Evolutionary conservation across 2,329 filamentous ascomycete genomes (phyloP).

Genomic region (Aureobasidium sp.): DNA sequence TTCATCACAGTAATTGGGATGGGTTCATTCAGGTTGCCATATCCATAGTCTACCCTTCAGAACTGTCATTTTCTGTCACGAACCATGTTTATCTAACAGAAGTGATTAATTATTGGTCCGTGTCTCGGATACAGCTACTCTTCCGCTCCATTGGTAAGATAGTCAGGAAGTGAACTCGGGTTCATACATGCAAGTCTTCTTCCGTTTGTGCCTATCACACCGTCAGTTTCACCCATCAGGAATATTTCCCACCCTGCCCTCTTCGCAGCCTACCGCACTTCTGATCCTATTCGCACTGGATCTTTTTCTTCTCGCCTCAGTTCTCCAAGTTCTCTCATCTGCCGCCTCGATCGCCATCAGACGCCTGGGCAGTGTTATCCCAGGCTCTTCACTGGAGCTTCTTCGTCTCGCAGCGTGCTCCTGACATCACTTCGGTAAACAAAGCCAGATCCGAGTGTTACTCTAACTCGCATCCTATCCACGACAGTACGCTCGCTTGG

Average conservation of each 20-base stretch:
- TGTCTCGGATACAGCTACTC: not conserved
- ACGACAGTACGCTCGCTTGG: not conserved
- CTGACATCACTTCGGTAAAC: not conserved
- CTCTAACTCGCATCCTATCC: not conserved
- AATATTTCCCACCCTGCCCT: not conserved
- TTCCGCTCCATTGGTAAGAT: not conserved
- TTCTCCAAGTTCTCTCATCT: not conserved
- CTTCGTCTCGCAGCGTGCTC: not conserved
- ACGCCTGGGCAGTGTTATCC: not conserved
- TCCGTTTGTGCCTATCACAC: not conserved
- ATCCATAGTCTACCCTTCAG: not conserved
- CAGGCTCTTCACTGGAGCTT: not conserved
- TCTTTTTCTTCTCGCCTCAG: not conserved
- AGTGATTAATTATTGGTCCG: not conserved
- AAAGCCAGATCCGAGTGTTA: not conserved
- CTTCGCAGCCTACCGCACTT: not conserved
- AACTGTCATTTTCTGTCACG: not conserved
- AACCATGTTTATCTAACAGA: not conserved
- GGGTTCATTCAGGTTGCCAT: no score
- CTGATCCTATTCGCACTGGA: no score
- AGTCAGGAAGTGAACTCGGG: not conserved
- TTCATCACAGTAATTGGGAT: not conserved
- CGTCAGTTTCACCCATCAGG: not conserved
- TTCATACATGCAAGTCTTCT: not conserved
- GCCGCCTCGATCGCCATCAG: not conserved